Percentiles rank a stretch among this genome's conserved stretches.
Conservation (phyloP, 139 green algal species). For the Spirogloea muscicola region DNA sequence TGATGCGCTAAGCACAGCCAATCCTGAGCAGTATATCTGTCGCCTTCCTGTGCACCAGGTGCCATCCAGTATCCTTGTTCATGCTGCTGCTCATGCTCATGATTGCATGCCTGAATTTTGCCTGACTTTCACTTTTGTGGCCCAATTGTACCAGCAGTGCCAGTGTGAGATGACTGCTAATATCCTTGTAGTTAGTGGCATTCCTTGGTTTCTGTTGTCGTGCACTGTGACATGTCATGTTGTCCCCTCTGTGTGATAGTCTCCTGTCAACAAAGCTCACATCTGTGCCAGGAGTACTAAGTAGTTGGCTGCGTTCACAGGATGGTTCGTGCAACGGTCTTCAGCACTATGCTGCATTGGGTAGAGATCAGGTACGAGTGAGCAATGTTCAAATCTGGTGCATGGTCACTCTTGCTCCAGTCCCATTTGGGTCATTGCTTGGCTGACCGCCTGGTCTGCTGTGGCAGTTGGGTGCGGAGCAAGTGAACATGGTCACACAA, state of each 20-base stretch:
- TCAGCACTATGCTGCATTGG: slow-evolving; percentile 96
- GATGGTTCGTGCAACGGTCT: slow-evolving; percentile 97
- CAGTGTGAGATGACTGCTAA: no score
- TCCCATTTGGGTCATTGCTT: not conserved
- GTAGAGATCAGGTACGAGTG: slow-evolving; percentile 60
- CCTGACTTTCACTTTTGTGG: no score
- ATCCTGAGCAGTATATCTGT: slow-evolving; percentile 65
- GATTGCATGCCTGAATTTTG: no score
- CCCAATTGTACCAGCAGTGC: no score
- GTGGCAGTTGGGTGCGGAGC: not conserved
- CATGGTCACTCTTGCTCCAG: not conserved
- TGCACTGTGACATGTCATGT: no score
- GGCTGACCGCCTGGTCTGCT: not conserved
- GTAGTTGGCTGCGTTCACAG: no score
- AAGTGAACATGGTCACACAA: slow-evolving; percentile 9
- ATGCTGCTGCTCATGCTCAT: no score
- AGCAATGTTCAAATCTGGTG: not conserved
- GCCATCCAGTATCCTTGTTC: not conserved
- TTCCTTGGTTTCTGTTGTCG: no score
- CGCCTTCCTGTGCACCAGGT: slow-evolving; percentile 72
- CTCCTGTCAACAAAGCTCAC: no score
- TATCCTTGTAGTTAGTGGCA: no score
- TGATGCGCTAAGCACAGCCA: slow-evolving; percentile 57
- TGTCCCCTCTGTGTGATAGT: no score
- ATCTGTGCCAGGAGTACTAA: no score